A percentile compares a stretch with the other conserved stretches of the same genome.
Conservation (phyloP, 129 eudicot genomes). For the Pittosporum tobira region DNA sequence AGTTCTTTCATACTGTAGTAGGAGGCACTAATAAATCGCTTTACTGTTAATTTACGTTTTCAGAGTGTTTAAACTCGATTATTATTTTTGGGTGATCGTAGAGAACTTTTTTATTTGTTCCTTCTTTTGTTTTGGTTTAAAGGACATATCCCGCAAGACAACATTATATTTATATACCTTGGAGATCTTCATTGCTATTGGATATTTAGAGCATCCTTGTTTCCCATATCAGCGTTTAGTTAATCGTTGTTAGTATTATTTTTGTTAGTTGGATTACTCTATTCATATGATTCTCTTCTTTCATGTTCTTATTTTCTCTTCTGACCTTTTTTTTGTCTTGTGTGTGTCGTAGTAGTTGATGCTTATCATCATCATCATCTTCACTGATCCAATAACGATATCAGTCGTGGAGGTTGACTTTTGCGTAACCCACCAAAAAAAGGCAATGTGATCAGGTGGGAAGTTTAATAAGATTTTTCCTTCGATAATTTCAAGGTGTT, state of each 20-base stretch:
- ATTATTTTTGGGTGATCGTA: background rate
- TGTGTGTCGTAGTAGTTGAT: conserved; percentile 7
- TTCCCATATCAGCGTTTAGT: background rate
- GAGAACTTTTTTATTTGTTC: too few relatives aligned
- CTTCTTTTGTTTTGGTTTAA: background rate
- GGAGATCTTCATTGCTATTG: background rate
- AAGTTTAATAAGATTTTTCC: conserved; percentile 4
- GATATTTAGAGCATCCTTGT: background rate
- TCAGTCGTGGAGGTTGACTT: conserved; percentile 24
- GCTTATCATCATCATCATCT: conserved; percentile 7
- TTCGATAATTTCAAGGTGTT: conserved; percentile 20
- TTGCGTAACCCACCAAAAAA: conserved; percentile 21
- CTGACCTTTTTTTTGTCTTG: conserved; percentile 10
- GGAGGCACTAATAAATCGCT: too few relatives aligned
- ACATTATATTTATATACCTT: background rate
- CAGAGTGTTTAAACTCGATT: background rate
- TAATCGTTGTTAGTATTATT: background rate
- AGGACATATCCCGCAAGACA: background rate
- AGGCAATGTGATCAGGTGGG: conserved; percentile 1
- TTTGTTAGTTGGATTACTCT: background rate
- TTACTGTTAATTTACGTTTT: too few relatives aligned
- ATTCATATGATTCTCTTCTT: conserved; percentile 5
- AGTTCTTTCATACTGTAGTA: too few relatives aligned
- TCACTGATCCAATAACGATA: background rate
- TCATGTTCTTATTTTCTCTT: too few relatives aligned